Conservation (phyloP, 2,329 filamentous ascomycete genomes). For the Pleurostoma richardsiae region DNA sequence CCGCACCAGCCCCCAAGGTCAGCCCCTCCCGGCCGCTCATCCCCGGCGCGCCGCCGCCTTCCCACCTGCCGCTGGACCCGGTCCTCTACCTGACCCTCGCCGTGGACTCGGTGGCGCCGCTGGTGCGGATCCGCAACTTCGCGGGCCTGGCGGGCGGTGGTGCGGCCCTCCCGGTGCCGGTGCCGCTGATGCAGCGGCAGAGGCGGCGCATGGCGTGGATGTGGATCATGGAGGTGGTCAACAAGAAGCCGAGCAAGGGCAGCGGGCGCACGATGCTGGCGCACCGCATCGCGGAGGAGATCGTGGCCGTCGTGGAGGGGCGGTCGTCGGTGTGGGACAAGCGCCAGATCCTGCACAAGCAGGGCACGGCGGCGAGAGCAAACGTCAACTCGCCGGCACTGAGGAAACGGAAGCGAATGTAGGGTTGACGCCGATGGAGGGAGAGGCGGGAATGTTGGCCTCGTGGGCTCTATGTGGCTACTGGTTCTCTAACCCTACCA, state of each 20-base stretch:
- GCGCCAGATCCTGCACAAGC: constrained; percentile 72
- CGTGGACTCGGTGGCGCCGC: constrained; percentile 86
- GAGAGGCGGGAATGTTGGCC: background rate
- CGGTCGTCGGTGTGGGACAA: constrained; percentile 80
- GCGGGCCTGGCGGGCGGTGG: constrained; percentile 83
- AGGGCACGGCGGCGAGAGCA: constrained; percentile 70
- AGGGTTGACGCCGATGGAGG: background rate
- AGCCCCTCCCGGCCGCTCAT: constrained; percentile 67
- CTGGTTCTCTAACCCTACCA: too few relatives aligned
- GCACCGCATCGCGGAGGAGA: constrained; percentile 75
- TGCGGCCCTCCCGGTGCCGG: constrained; percentile 73
- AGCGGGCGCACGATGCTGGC: constrained; percentile 71
- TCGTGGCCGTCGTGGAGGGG: constrained; percentile 84
- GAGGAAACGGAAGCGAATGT: constrained; percentile 23
- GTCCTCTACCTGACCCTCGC: constrained; percentile 84
- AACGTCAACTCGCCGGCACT: constrained; percentile 50
- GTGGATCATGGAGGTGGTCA: constrained; percentile 86
- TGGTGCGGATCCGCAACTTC: constrained; percentile 73
- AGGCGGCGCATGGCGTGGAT: constrained; percentile 72
- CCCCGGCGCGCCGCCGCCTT: constrained; percentile 69
- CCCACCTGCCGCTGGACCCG: constrained; percentile 82
- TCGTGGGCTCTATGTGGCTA: too few relatives aligned
- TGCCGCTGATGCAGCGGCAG: constrained; percentile 70
- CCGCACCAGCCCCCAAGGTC: constrained; percentile 71
- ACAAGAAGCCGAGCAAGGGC: constrained; percentile 68